Evolutionary conservation across 306 rosid genomes (phyloP).

Genomic region (Pyrus betulifolia): DNA sequence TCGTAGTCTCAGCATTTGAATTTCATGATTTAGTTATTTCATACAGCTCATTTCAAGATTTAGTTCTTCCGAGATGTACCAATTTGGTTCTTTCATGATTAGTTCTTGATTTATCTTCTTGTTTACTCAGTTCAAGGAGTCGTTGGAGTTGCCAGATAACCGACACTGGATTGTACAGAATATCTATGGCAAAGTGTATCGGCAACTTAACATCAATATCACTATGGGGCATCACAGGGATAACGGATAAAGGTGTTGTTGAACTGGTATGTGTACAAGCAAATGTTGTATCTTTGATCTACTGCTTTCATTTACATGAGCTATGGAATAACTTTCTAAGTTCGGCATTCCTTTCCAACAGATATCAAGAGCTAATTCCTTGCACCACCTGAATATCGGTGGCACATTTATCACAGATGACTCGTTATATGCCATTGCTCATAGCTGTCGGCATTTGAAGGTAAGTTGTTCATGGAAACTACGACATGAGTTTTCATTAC

Average conservation of each 20-base stretch:
- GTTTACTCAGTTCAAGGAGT: constrained; percentile 66
- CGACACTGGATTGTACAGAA: constrained; percentile 54
- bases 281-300: neutral
- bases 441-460: constrained; percentile 68
- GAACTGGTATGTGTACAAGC: constrained; percentile 47
- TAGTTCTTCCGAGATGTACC: neutral
- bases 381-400: constrained; percentile 76
- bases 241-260: constrained; percentile 82
- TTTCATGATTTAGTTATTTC: too few species aligned
- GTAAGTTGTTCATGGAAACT: constrained; percentile 26
- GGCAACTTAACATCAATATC: constrained; percentile 72
- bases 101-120: neutral
- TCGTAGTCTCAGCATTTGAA: too few species aligned
- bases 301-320: neutral
- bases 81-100: neutral
- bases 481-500: neutral
- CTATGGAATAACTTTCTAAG: neutral
- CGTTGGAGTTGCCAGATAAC: constrained; percentile 86
- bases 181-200: constrained; percentile 67
- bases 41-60: too few species aligned
- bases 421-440: constrained; percentile 60
- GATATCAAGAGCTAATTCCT: constrained; percentile 67
- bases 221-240: constrained; percentile 88
- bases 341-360: constrained; percentile 23
- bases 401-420: constrained; percentile 92